A percentile compares a stretch with the other conserved stretches of the same genome.
Conservation (phyloP, 768 basidiomycete species). For the Holtermanniella nyarrowii region DNA sequence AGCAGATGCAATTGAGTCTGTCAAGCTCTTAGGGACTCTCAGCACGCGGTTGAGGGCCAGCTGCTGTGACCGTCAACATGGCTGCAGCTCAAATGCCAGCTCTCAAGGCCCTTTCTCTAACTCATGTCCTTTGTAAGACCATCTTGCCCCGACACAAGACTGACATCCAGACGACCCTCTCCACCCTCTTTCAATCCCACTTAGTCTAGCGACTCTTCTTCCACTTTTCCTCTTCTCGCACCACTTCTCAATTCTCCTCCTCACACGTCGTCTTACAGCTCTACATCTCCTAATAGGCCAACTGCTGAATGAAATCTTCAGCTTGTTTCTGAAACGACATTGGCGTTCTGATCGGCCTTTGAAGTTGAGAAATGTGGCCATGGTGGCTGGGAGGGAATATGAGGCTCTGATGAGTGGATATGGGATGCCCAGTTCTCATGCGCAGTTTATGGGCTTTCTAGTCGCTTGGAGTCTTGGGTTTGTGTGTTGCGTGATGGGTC, state of each 20-base stretch:
- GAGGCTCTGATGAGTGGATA: constrained; percentile 33
- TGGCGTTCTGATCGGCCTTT: constrained; percentile 30
- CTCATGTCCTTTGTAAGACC: not conserved
- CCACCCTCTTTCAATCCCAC: constrained; percentile 30
- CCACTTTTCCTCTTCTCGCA: constrained; percentile 40
- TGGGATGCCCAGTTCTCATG: constrained; percentile 39
- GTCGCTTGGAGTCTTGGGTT: constrained; percentile 28
- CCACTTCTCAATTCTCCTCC: constrained; percentile 33
- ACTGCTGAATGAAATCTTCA: constrained; percentile 30
- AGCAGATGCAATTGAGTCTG: too few species aligned
- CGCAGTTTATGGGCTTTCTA: constrained; percentile 30
- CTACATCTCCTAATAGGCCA: constrained; percentile 26
- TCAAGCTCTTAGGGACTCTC: too few species aligned
- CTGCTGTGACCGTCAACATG: too few species aligned
- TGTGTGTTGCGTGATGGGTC: constrained; percentile 8
- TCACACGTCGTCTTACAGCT: constrained; percentile 30
- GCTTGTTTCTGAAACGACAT: constrained; percentile 23
- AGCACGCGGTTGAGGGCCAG: too few species aligned
- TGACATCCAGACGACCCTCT: constrained; percentile 27
- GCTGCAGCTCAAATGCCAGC: not conserved
- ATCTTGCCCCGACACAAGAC: not conserved
- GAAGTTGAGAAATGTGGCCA: not conserved
- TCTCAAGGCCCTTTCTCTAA: not conserved
- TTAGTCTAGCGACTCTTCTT: constrained; percentile 33
- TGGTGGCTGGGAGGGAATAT: constrained; percentile 2